Base-by-base conservation (phyloP, 306 rosid genomes). In the Astragalus membranaceus region DNA sequence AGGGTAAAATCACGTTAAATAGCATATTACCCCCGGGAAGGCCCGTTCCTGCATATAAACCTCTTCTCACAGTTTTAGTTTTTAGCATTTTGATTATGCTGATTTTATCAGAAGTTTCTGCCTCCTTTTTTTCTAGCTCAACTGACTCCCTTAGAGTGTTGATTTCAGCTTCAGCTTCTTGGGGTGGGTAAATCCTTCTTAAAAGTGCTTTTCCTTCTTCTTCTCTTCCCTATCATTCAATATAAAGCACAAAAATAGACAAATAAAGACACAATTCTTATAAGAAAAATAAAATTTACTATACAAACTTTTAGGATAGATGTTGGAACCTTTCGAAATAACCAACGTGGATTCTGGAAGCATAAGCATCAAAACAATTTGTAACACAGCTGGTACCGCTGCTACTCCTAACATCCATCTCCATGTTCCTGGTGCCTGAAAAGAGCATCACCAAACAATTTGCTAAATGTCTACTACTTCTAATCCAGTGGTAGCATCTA, bases 341-440 rank as follows among this genome's bases (percentile, higher is more conserved):
- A 69, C 92, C 92, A 87, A 57, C 89, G 89, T 0, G 92, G 92
- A 87, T 69, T 87, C 92, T 5, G 92, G 92, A 16, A 87, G 86
- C 54, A 61, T 17, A 1, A 54, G 2, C 89, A 88, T 83, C 29
- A 83, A 33, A 23, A 57, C 0, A 29, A 83, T 42, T 58, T 88
- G 89, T 13, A 83, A 0, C n/a, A 85, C 0, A 48, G 86, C 89
- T 41, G 89, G 93, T 14, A 75, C 33, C 55, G 79, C 84, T 10
- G 89, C 92, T 13, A 83, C 80, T 48, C 92, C 89, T 67, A 88
- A 42, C 92, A 88, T 88, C 92, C 89, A 88, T 39, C 92, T 77
- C 89, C 92, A 88, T 20, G 88, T 88, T 30, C 88, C 92, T 0
- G 64, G 79, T 57, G 70, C 85, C 92, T 87, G 78, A 72, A 65